Percentiles rank a stretch among this genome's conserved stretches.
Evolutionary conservation across 192 early-diverging fungal species (phyloP).

Genomic region (Backusella australiensis): DNA sequence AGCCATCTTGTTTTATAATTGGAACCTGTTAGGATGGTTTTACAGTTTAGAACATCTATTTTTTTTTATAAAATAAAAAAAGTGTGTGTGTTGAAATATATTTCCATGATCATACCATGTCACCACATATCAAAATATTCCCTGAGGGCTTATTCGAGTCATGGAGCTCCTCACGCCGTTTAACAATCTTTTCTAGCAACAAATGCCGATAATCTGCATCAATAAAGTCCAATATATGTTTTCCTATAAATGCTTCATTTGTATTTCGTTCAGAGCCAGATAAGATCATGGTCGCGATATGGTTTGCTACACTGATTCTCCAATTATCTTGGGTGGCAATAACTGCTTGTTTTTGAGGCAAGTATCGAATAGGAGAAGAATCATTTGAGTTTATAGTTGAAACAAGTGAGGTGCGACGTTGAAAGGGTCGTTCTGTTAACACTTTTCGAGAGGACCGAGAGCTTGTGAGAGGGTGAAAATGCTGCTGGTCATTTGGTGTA

Average conservation of each 20-base stretch:
- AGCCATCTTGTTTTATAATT: constrained; percentile 51
- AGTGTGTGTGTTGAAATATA: background rate
- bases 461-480: background rate
- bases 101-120: constrained; percentile 21
- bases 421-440: constrained; percentile 7
- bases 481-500: constrained; percentile 10
- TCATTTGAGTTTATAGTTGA: background rate
- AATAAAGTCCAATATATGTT: constrained; percentile 21
- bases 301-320: constrained; percentile 52
- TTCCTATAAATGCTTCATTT: background rate
- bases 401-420: constrained; percentile 5
- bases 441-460: background rate
- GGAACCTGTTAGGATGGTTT: constrained; percentile 39
- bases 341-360: constrained; percentile 58
- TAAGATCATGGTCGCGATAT: constrained; percentile 38
- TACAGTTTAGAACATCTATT: background rate
- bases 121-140: constrained; percentile 27
- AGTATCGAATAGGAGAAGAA: constrained; percentile 40
- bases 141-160: background rate
- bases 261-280: background rate
- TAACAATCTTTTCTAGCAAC: constrained; percentile 2
- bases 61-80: background rate
- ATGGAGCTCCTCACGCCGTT: constrained; percentile 6
- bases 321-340: constrained; percentile 51
- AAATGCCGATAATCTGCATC: constrained; percentile 11